phyloP scores from a whole-genome alignment of 768 basidiomycete genomes.

The Lyophyllum shimeji region DNA sequence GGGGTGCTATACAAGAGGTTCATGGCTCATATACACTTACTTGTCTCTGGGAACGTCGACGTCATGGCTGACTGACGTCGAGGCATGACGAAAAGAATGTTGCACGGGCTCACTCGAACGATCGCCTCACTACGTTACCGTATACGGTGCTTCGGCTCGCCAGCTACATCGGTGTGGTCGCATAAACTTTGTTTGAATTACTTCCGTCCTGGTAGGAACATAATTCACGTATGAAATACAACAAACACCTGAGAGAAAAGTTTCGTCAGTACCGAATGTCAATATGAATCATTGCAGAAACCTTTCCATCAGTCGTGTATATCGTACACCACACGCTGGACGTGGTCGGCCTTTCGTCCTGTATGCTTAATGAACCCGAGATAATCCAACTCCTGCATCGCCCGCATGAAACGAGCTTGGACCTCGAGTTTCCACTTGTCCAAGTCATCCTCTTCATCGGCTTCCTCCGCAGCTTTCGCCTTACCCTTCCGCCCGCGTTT shows the following conservation, averaged over 20 bases:
- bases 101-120: too few relatives aligned
- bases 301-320: slow-evolving; percentile 27
- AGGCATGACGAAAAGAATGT: not conserved
- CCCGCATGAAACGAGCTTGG: slow-evolving; percentile 77
- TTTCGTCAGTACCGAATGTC: not conserved
- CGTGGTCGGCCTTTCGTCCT: slow-evolving; percentile 75
- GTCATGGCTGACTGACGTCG: slow-evolving; percentile 1
- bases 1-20: too few relatives aligned
- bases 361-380: slow-evolving; percentile 81
- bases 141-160: too few relatives aligned
- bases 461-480: slow-evolving; percentile 27
- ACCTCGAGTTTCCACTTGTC: slow-evolving; percentile 55
- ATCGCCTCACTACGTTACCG: not conserved
- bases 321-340: slow-evolving; percentile 68
- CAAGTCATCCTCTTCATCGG: slow-evolving; percentile 36
- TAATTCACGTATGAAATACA: too few relatives aligned
- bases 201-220: too few relatives aligned
- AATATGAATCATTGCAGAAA: not conserved
- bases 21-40: too few relatives aligned
- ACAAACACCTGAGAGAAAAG: too few relatives aligned
- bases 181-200: too few relatives aligned
- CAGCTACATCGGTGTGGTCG: too few relatives aligned
- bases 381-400: slow-evolving; percentile 80
- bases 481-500: slow-evolving; percentile 20
- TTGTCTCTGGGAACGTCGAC: not conserved